Evolutionary conservation across 805 yeast species (phyloP), one percentile per base, ranked within the genome.

Genomic region (Kazachstania psychrophila): DNA sequence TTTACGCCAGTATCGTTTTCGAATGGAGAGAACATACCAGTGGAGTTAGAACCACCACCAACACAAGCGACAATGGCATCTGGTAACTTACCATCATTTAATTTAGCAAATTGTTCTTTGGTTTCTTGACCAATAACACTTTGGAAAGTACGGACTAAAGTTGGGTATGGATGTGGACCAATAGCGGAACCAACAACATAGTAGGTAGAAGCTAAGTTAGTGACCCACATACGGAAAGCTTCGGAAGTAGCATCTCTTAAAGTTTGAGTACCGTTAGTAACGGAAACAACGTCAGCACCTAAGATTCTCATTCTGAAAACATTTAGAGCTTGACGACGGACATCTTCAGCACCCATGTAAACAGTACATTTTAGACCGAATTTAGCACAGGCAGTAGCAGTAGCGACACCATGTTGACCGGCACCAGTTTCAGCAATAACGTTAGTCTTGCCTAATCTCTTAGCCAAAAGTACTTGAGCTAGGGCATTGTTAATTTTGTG

Each of bases 121-220:
- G 96, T 84, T 68, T 92, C 99, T 36, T 77, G 70, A 51, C 99
- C 99, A 62, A 92, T 92, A 23, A 92, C 94, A 58, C 88, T 76
- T 71, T 92, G 99, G 86, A 92, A 88, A 13, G 98, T 89, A 67
- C 97, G 81, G 23, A 92, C 99, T 60, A 92, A 72, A 14, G 95
- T 87, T 44, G 99, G 99, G 69, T 87, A 92, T 33, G 99, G 99
- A 62, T 92, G 97, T 27, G 99, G 99, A 26, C 99, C 99, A 57
- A 92, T 89, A 31, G 97, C 98, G 2, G 96, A 86, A 36, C 99
- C 99, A 36, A 92, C 95, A 45, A 89, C 81, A 60, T 89, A 92
- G 63, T 92, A 96, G 6, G 98, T 92, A 26, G 83, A 67, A 46
- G 77, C 69, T 46, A 92, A 69, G 51, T 88, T 73, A 3, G 95